These are phyloP conservation scores for Crithidia bombi DNA, from an alignment of 208 protist species.

Conservation along the genomic window DNA sequence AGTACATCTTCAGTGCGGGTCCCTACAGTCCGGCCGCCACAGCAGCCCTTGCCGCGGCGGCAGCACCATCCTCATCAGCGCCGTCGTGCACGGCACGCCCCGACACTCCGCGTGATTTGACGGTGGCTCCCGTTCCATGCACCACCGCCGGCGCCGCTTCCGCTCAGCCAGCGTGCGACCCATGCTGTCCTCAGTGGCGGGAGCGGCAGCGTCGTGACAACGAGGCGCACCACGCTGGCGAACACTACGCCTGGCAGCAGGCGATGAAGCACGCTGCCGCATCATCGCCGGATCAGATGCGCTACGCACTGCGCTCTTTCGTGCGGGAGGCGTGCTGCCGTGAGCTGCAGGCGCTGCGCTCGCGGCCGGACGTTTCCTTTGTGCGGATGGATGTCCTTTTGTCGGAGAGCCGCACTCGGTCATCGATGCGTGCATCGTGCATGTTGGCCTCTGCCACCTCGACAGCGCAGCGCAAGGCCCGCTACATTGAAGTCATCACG, in stretches of 20 bases:
- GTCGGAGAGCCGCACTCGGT: constrained; percentile 20
- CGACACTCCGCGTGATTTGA: constrained; percentile 13
- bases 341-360: constrained; percentile 36
- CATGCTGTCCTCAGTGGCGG: constrained; percentile 22
- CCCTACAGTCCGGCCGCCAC: constrained; percentile 39
- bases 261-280: constrained; percentile 24
- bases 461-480: constrained; percentile 31
- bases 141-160: background rate
- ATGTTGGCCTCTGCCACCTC: constrained; percentile 35
- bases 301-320: constrained; percentile 41
- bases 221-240: constrained; percentile 20
- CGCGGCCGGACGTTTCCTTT: constrained; percentile 34
- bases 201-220: constrained; percentile 28
- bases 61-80: constrained; percentile 14
- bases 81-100: background rate
- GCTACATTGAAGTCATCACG: constrained; percentile 29
- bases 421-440: constrained; percentile 30
- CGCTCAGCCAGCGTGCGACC: constrained; percentile 9
- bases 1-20: constrained; percentile 57
- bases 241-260: constrained; percentile 37
- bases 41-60: constrained; percentile 19
- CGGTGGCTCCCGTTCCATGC: constrained; percentile 4
- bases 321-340: constrained; percentile 45
- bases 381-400: constrained; percentile 23
- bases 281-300: constrained; percentile 28